Evolutionary conservation across 345 rosid genomes (phyloP), one percentile per base, ranked within the genome.

Genomic region (Eutrema japonicum): DNA sequence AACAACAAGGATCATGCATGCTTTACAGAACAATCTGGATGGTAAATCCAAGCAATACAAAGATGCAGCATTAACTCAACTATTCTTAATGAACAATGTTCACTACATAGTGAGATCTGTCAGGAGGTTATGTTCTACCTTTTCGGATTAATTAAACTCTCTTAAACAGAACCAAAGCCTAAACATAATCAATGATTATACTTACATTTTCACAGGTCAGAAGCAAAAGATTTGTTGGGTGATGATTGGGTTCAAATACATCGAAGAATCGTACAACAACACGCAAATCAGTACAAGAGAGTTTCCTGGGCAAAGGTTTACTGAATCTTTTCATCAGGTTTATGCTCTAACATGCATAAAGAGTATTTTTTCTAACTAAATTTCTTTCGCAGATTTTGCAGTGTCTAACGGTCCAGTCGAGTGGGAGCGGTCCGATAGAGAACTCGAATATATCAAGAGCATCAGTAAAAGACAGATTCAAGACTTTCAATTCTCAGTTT

Each of bases 171-270:
- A 14, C 48, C 32, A 58, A 48, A 74, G 41, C 45, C 22, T 32
- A 45, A 40, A 49, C 38, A 43, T 8, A 71, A 22, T 7, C 33
- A 60, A 10, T 18, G 64, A 4, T 16, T 49, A 27, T 51, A 41
- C 43, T 4, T 41, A 75, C 49, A 50, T 76, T 66, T 61, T 73
- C 38, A 71, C 87, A 92, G 99, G 86, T 95, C 99, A 18, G 98
- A 95, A 76, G 98, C 97, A 29, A 95, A 90, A 83, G 99, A 95
- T 66, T 77, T 89, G 54, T 72, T 95, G 66, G 97, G 99, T 68
- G 99, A 95, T 83, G 99, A 92, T 71, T 95, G 99, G 99, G 94
- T 95, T 70, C 99, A 95, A 82, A 95, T 90, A 71, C 98, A 95
- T 72, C 47, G 99, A 78, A 82, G 99, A 69, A 90, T 89, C 27